phyloP scores from a whole-genome alignment of 306 rosid species.

The Quercus dentata region DNA sequence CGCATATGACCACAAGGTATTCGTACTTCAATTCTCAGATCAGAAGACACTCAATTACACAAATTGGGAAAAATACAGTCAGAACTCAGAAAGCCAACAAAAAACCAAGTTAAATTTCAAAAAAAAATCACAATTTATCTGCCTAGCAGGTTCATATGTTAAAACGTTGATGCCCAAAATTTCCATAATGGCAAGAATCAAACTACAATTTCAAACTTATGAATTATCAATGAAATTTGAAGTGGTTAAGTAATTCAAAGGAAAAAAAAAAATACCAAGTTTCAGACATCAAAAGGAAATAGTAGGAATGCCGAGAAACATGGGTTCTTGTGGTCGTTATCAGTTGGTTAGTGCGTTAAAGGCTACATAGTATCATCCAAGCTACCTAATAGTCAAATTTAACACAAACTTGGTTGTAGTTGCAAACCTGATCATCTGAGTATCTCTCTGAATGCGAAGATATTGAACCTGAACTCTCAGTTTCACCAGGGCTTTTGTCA shows the following conservation, averaged over 20 bases:
- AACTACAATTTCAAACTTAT: neutral
- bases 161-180: neutral
- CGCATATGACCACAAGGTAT: neutral
- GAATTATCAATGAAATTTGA: neutral
- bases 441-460: constrained; percentile 75
- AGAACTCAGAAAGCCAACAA: neutral
- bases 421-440: constrained; percentile 76
- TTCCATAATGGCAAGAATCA: neutral
- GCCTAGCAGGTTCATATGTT: neutral
- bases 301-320: neutral
- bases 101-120: neutral
- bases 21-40: neutral
- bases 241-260: neutral
- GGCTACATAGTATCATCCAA: neutral
- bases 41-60: neutral
- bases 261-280: neutral
- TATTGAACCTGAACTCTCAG: constrained; percentile 78
- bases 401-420: neutral
- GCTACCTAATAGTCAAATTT: neutral
- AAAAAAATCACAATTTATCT: neutral
- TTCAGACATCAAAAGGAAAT: neutral
- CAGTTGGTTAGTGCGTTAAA: neutral
- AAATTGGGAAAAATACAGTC: neutral
- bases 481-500: constrained; percentile 71
- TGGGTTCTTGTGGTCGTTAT: neutral